Conservation (phyloP, 192 early-diverging fungal species). For the Coemansia reversa region DNA sequence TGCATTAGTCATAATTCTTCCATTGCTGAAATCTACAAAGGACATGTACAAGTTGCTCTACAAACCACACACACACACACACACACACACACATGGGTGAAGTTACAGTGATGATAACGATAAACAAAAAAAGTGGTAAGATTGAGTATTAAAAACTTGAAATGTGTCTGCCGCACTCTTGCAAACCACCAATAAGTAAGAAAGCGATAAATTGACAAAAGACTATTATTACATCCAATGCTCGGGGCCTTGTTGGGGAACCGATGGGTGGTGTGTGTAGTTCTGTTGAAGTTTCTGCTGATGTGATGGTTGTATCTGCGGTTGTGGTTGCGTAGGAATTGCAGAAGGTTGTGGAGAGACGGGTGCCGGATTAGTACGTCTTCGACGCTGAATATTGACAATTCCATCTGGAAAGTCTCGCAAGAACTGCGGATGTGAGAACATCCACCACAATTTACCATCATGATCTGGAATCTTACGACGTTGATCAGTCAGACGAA, state of each 20-base stretch:
- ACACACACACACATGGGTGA: too few species aligned
- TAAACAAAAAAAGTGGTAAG: conserved; percentile 5
- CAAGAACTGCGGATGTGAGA: conserved; percentile 47
- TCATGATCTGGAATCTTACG: conserved; percentile 44
- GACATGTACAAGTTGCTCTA: neutral
- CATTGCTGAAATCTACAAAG: neutral
- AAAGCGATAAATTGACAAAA: neutral
- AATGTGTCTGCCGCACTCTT: neutral
- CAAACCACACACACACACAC: neutral
- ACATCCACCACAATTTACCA: conserved; percentile 54
- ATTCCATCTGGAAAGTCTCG: conserved; percentile 46
- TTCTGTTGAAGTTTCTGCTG: neutral
- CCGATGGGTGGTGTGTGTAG: neutral
- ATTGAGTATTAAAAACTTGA: conserved; percentile 4
- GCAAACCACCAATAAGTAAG: neutral
- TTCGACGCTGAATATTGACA: conserved; percentile 48
- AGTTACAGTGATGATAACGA: too few species aligned
- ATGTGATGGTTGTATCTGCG: conserved; percentile 9
- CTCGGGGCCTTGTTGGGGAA: neutral
- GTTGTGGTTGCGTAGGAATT: conserved; percentile 8
- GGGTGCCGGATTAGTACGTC: conserved; percentile 49
- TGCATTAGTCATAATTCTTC: neutral
- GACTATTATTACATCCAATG: conserved; percentile 1
- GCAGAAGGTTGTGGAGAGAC: conserved; percentile 29
- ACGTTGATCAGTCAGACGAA: conserved; percentile 46